phyloP scores from a whole-genome alignment of 2,329 filamentous ascomycete genomes.

The Coniochaeta prunicola region DNA sequence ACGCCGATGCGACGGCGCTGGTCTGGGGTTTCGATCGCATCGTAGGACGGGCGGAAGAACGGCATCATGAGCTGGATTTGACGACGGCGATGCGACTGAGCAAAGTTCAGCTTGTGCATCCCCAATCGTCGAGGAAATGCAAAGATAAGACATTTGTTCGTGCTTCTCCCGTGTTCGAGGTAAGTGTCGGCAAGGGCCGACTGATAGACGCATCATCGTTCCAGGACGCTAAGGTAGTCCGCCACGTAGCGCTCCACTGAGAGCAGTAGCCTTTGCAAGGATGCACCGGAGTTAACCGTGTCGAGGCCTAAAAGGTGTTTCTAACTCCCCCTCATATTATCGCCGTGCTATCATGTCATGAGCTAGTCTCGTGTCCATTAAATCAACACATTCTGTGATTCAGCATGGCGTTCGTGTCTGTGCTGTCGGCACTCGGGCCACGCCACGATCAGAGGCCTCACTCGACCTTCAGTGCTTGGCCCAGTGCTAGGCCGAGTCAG shows the following conservation, averaged over 20 bases:
- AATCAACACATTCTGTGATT: neutral
- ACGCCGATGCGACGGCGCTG: neutral
- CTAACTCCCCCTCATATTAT: neutral
- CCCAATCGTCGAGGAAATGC: no score
- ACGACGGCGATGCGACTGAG: no score
- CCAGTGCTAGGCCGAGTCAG: no score
- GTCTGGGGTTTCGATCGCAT: neutral
- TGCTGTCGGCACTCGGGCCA: neutral
- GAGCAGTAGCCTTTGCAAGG: neutral
- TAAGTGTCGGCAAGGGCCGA: no score
- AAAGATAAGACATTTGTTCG: no score
- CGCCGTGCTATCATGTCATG: neutral
- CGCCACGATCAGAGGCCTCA: neutral
- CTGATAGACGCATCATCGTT: neutral
- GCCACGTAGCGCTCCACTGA: neutral
- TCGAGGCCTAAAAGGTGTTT: neutral
- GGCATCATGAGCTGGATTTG: neutral
- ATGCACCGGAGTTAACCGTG: neutral
- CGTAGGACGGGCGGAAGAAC: neutral
- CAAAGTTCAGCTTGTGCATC: no score
- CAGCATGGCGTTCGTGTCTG: neutral
- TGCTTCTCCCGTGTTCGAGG: no score
- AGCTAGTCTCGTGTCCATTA: neutral
- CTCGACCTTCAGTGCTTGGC: no score
- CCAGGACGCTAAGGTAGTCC: neutral